Percentiles rank a stretch among this genome's conserved stretches.
phyloP scores from a whole-genome alignment of 1,284 basidiomycete genomes.

The Uromyces viciae-fabae region DNA sequence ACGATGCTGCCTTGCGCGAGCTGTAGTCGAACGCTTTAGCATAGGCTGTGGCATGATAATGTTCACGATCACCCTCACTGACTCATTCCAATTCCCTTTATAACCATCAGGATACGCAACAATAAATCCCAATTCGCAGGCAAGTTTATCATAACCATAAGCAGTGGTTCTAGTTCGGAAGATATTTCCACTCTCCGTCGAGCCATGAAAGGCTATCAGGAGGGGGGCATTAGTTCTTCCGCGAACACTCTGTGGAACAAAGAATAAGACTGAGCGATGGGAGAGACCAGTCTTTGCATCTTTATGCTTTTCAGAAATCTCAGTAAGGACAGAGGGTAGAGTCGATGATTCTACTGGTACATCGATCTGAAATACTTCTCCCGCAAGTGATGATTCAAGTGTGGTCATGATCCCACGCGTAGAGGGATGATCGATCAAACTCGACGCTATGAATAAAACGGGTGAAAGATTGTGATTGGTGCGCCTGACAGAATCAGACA shows the following conservation, averaged over 20 bases:
- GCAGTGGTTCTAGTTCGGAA: conserved; percentile 36
- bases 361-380: conserved; percentile 18
- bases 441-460: no score
- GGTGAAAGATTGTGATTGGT: no score
- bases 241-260: conserved; percentile 20
- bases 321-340: conserved; percentile 1
- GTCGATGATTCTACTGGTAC: conserved; percentile 10
- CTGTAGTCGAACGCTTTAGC: background rate
- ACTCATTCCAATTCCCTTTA: conserved; percentile 43
- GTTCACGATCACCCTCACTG: background rate
- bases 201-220: conserved; percentile 35
- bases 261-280: conserved; percentile 28
- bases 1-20: conserved; percentile 12
- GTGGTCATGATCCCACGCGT: conserved; percentile 22
- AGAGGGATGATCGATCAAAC: no score
- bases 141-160: conserved; percentile 28
- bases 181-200: background rate
- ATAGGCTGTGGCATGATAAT: background rate
- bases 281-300: background rate
- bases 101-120: conserved; percentile 37
- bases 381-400: background rate
- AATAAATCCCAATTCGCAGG: conserved; percentile 15
- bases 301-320: background rate
- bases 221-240: conserved; percentile 1
- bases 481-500: no score